Conservation (phyloP, 768 basidiomycete genomes). For the Fistulinella prunicolor region DNA sequence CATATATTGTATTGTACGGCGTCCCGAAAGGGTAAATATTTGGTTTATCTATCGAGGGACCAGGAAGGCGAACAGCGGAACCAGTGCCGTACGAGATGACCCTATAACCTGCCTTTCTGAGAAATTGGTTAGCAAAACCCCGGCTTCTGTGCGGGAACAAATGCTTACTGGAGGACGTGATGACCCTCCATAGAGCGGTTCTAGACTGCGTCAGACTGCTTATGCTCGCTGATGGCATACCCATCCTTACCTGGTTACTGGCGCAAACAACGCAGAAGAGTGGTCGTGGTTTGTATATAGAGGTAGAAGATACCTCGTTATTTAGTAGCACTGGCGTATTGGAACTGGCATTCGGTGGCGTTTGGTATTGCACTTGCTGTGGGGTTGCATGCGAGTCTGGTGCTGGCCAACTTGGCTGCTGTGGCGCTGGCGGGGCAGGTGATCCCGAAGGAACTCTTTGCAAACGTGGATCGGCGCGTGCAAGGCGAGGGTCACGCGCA, state of each 20-base stretch:
- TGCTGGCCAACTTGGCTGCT: slow-evolving; percentile 26
- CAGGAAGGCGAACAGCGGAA: slow-evolving; percentile 93
- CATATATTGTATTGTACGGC: slow-evolving; percentile 93
- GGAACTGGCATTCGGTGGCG: slow-evolving; percentile 8
- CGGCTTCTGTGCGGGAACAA: background rate
- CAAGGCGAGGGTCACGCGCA: slow-evolving; percentile 78
- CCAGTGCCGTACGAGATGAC: slow-evolving; percentile 97
- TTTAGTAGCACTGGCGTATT: background rate
- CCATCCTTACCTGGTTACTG: slow-evolving; percentile 82
- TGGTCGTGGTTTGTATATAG: slow-evolving; percentile 62
- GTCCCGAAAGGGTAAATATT: slow-evolving; percentile 97
- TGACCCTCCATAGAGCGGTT: slow-evolving; percentile 99
- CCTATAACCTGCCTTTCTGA: slow-evolving; percentile 83
- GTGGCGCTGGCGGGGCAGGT: slow-evolving; percentile 29
- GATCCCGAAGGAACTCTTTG: slow-evolving; percentile 46
- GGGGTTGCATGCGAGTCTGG: slow-evolving; percentile 9
- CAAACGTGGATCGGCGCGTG: slow-evolving; percentile 64
- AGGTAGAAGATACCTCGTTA: slow-evolving; percentile 8
- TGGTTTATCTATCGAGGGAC: slow-evolving; percentile 94
- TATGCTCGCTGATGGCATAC: background rate
- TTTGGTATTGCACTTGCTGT: slow-evolving; percentile 20
- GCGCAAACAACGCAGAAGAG: slow-evolving; percentile 98
- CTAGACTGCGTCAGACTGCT: slow-evolving; percentile 40
- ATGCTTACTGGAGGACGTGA: slow-evolving; percentile 76
- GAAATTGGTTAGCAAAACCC: slow-evolving; percentile 11